Base-by-base conservation (phyloP, 2,329 filamentous ascomycete genomes). In the Stemphylium vesicarium region DNA sequence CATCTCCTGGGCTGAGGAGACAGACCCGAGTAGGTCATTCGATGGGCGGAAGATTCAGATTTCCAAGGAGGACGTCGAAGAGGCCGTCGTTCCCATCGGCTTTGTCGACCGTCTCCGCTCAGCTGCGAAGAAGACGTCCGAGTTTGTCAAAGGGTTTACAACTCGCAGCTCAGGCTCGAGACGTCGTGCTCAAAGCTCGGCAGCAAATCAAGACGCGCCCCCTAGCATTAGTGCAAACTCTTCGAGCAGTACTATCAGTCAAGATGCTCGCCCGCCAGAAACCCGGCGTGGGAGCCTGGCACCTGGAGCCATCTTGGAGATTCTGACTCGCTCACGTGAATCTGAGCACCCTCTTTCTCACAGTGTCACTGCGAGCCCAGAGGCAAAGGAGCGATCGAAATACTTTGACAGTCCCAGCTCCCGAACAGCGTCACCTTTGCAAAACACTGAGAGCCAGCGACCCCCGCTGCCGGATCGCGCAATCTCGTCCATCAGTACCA, bases 1-100 rank as follows among this genome's bases (percentile, higher is more conserved):
- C 33, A 80, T 85, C 29, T 82, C 83, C 9, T 99, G 95, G 95
- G 85, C 97, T n/a, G 92, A 96, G 65, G 92, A 96, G 60, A 96
- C 93, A 1, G 94, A 98, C 68, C 92, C 93, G 2, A 88, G 86
- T 33, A 85, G 88, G 32, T 88, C 88, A 56, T 88, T 87, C 29
- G 86, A 90, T 52, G 92, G 92, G 62, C 88, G 89, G 71, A 92
- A 87, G 75, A 98, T 99, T 66, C 89, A 97, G 73, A 91, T 98
- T 42, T 93, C 96, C 55, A 92, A 91, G 63, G 88, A 96, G 69
- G 95, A 99, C 76, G 87, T 99, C 68, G 93, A 92, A 40, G 86
- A 87, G 50, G 95, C 95, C 52, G 95, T 99, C 50, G 89, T 96
- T 13, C 93, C 93, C 6, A 86, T 97, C 45, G 93, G 89, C 7